Base-by-base conservation (phyloP, 2,329 filamentous ascomycete species). In the Fusarium sublunatum region DNA sequence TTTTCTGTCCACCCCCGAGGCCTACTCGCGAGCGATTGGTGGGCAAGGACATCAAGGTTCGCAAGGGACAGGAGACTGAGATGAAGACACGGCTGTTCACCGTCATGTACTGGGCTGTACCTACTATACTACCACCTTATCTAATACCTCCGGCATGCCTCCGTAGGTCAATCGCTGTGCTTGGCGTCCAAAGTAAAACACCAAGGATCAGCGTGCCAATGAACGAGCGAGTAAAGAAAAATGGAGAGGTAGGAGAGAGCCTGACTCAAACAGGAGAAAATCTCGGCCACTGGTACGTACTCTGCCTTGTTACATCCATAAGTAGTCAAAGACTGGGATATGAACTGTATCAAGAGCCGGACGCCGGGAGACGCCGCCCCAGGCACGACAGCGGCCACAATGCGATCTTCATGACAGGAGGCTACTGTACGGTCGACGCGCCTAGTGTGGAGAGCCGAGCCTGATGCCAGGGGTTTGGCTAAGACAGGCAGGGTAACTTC, bases 211-310 rank as follows among this genome's bases (percentile, higher is more conserved):
- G 24, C 5, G 24, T 43, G 19, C 25, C 32, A 36, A 52, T 40
- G 31, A 13, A 24, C 11, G 9, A 24, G 9, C 25, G 11, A n/a
- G 19, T 19, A 19, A 28, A 7, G 11, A 38, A 39, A 32, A 38
- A 38, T 39, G 49, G 42, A 48, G 31, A 51, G 32, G 22, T 19
- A n/a, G 22, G 12, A 40, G 44, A 38, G 24, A 58, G 9, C 38
- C 39, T 47, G 47, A 32, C 57, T 54, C 32, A 28, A 60, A 60
- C 34, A 60, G 59, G 57, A 54, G 31, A 60, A 39, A 54, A 59
- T 42, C 19, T 7, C 24, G 47, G n/a, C 41, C 47, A 54, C 6
- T 7, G 50, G 25, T 13, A 55, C 39, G 29, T 25, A 8, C 25
- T 19, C 19, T 19, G 19, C 19, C 19, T 19, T 19, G 19, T 19